Evolutionary conservation across 2,329 filamentous ascomycete genomes (phyloP), one percentile per base, ranked within the genome.

Genomic region (Neopestalotiopsis clavispora): DNA sequence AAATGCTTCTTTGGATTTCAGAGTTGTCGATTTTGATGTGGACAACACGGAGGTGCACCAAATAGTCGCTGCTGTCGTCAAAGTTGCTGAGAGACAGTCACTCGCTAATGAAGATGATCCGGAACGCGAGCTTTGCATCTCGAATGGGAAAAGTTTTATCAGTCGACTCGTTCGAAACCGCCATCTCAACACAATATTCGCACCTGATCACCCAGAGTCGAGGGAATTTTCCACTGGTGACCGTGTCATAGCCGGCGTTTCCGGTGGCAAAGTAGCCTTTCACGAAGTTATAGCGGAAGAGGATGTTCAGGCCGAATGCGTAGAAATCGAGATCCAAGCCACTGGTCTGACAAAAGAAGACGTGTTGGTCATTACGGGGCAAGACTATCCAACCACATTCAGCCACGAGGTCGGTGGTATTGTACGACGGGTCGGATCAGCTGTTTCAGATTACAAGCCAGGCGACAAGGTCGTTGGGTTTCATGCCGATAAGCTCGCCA

Each of bases 401-500:
- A 74, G 71, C 73, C 69, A 75, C 61, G 71, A 74, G 62, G 52
- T 78, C 68, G 72, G 70, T 17, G 75, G 75, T 9, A 72, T 79
- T 0, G 69, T 52, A 1, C 57, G 65, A 7, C 23, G 23, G 23
- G 69, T 74, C 6, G 76, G 75, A 17, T 9, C 66, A 3, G 70
- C 58, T 7, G 73, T 75, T 30, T 45, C 56, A 42, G 42, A 61
- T 2, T 52, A 76, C 4, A 45, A 65, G 34, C 34, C 65, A 5
- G 76, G 77, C 28, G 77, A 79, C 61, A 63, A 68, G 0, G 74
- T 79, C 3, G 71, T 75, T 6, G 73, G 71, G 42, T 65, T 75
- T 67, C 65, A 71, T 63, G 57, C 65, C 1, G 73, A 69, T 63
- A 71, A 65, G 14, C 74, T 75, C 58, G 69, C 68, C 20, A 77